phyloP scores from a whole-genome alignment of 2,329 filamentous ascomycete genomes.

The Aspergillus proliferans region DNA sequence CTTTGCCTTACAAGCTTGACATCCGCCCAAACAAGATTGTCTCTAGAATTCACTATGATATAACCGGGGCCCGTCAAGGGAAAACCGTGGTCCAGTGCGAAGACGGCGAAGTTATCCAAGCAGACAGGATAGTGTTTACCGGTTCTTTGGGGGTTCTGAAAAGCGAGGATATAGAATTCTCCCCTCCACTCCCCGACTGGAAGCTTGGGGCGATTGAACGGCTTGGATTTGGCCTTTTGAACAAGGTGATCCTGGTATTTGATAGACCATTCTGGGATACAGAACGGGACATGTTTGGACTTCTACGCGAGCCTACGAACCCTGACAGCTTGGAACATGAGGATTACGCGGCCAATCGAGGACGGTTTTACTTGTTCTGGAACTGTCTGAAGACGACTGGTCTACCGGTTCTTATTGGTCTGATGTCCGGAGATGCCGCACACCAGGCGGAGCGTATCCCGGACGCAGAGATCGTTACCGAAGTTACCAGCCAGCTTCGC shows the following conservation, averaged over 20 bases:
- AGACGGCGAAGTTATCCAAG: constrained; percentile 68
- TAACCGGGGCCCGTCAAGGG: constrained; percentile 35
- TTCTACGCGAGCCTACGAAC: constrained; percentile 68
- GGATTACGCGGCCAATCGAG: constrained; percentile 71
- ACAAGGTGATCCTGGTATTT: constrained; percentile 92
- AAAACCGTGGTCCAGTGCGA: constrained; percentile 65
- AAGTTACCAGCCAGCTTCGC: constrained; percentile 72
- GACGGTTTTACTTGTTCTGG: constrained; percentile 98
- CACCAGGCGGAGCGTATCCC: constrained; percentile 74
- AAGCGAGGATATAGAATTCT: constrained; percentile 69
- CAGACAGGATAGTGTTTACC: constrained; percentile 87
- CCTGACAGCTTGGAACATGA: constrained; percentile 67
- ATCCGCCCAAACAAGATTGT: constrained; percentile 69
- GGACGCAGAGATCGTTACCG: constrained; percentile 68
- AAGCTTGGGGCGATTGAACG: constrained; percentile 74
- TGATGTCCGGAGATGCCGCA: constrained; percentile 94
- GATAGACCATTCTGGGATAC: constrained; percentile 86
- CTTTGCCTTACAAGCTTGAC: constrained; percentile 68
- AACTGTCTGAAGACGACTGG: constrained; percentile 89
- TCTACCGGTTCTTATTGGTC: constrained; percentile 75
- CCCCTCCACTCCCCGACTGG: constrained; percentile 83
- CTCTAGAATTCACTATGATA: constrained; percentile 61
- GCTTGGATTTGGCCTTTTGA: constrained; percentile 86
- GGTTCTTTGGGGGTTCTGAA: constrained; percentile 89
- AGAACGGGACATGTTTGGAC: constrained; percentile 85